Conservation (phyloP, 1,284 basidiomycete species). For the Gomphus sp. region DNA sequence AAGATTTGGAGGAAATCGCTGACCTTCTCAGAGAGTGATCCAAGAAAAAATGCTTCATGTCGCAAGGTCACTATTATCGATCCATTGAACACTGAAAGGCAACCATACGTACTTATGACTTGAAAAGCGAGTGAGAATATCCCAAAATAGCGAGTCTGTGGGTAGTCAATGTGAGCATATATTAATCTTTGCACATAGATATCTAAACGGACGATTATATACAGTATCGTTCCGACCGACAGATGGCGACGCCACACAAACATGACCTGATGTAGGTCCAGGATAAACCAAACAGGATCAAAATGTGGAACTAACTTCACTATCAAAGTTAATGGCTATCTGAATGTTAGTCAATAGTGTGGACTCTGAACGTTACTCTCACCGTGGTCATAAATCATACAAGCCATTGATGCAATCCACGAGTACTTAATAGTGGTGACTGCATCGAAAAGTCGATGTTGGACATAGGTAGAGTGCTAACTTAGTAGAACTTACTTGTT, state of each 20-base stretch:
- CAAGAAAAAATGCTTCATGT: background rate
- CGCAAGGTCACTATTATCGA: background rate
- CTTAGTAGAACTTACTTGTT: no score
- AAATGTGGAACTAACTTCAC: background rate
- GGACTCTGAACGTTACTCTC: background rate
- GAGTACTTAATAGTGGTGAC: background rate
- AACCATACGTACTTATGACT: background rate
- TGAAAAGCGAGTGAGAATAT: background rate
- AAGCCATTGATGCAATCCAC: background rate
- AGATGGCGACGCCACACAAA: background rate
- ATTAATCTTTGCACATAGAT: background rate
- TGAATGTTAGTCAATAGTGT: background rate
- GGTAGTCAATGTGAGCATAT: background rate
- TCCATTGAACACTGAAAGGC: background rate
- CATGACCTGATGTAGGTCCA: background rate
- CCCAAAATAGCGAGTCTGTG: background rate
- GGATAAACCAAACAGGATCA: background rate
- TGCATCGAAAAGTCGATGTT: background rate
- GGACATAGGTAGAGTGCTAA: no score
- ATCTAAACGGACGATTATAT: background rate
- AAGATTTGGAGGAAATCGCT: background rate
- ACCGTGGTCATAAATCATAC: background rate
- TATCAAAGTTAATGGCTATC: background rate
- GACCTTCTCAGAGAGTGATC: background rate
- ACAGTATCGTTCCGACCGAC: background rate